Conservation (phyloP, 768 basidiomycete genomes). For the Leccinum obscurum region DNA sequence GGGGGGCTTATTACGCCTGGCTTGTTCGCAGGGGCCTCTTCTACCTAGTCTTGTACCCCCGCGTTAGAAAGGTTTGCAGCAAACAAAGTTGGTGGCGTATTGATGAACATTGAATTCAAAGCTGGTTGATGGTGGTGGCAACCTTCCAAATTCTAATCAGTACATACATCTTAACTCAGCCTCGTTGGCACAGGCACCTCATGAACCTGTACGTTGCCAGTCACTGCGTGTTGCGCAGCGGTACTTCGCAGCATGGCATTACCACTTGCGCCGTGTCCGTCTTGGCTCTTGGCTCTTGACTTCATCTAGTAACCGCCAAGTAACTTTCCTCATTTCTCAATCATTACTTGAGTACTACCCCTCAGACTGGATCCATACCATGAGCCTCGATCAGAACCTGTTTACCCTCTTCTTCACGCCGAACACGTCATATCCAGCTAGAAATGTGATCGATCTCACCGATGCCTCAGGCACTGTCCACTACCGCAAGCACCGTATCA, state of each 20-base stretch:
- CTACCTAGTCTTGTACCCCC: no score
- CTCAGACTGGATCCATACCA: conserved; percentile 23
- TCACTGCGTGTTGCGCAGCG: not conserved
- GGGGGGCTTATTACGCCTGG: no score
- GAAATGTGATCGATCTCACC: conserved; percentile 60
- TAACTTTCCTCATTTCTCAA: not conserved
- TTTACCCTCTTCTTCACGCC: conserved; percentile 74
- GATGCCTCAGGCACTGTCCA: conserved; percentile 63
- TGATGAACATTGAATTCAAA: no score
- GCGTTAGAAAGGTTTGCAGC: no score
- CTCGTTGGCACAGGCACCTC: no score
- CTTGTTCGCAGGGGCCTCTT: no score
- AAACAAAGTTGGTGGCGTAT: no score
- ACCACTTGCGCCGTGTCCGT: not conserved
- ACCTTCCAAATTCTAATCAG: no score
- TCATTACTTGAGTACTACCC: not conserved
- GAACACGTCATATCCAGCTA: conserved; percentile 53
- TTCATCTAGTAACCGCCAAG: not conserved
- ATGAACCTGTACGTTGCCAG: not conserved
- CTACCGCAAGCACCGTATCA: conserved; percentile 69
- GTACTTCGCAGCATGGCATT: not conserved
- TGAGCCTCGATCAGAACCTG: conserved; percentile 85
- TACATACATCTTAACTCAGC: not conserved
- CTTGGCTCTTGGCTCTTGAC: not conserved
- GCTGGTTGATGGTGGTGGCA: no score